Percentiles rank a stretch among this genome's conserved stretches.
Conservation (phyloP, 2,329 filamentous ascomycete species). For the Biscogniauxia mediterranea region DNA sequence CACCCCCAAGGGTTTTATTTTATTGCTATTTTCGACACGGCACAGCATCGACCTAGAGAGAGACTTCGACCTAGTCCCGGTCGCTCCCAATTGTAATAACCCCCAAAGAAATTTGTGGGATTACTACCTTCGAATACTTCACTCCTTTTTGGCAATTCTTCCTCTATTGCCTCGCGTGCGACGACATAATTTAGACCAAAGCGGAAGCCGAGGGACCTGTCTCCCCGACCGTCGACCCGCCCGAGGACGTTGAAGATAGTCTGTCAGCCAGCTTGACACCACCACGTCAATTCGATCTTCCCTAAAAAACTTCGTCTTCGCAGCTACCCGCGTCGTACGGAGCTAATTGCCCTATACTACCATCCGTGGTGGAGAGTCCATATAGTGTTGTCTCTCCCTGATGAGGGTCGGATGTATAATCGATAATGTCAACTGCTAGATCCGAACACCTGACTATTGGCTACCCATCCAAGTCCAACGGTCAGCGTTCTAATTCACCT, state of each 20-base stretch:
- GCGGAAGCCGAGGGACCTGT: slow-evolving; percentile 8
- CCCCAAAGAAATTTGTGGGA: slow-evolving; percentile 25
- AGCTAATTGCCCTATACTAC: slow-evolving; percentile 25
- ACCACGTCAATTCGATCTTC: slow-evolving; percentile 22
- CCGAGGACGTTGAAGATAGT: slow-evolving; percentile 14
- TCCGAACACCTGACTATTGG: slow-evolving; percentile 84
- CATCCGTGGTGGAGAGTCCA: slow-evolving; percentile 27
- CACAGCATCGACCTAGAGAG: slow-evolving; percentile 1
- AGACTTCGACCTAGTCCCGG: slow-evolving; percentile 20
- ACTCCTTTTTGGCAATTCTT: slow-evolving; percentile 21
- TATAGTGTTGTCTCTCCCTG: slow-evolving; percentile 29
- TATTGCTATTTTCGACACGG: slow-evolving; percentile 14
- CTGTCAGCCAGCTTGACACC: slow-evolving; percentile 23
- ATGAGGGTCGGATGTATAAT: slow-evolving; percentile 65
- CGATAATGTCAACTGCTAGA: slow-evolving; percentile 89
- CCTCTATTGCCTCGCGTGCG: slow-evolving; percentile 24
- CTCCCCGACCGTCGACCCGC: slow-evolving; percentile 19
- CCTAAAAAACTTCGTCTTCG: slow-evolving; percentile 16
- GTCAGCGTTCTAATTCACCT: slow-evolving; percentile 75
- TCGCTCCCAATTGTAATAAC: slow-evolving; percentile 31
- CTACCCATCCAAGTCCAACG: slow-evolving; percentile 68
- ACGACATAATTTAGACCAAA: slow-evolving; percentile 23
- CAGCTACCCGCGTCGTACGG: slow-evolving; percentile 18
- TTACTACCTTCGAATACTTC: slow-evolving; percentile 26
- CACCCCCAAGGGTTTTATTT: slow-evolving; percentile 9